Evolutionary conservation across 2,329 filamentous ascomycete species (phyloP).

Genomic region (Didymella exigua): DNA sequence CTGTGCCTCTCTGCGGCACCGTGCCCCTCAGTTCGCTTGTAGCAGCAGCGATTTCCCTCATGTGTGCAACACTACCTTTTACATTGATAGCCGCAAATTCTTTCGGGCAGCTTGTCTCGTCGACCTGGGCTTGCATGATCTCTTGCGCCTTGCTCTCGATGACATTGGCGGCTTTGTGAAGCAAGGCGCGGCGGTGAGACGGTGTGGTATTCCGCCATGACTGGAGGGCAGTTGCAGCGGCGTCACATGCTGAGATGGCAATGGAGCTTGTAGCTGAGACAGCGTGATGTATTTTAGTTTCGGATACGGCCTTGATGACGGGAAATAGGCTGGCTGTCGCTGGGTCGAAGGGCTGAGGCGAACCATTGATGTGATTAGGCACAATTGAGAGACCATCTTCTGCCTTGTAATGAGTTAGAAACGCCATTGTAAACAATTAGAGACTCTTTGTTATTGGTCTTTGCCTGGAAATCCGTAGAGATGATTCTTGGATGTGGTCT

Average conservation of each 20-base stretch:
- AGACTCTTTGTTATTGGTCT: no score
- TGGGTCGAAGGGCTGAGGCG: conserved; percentile 47
- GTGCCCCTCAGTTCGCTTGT: conserved; percentile 41
- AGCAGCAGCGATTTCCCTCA: conserved; percentile 55
- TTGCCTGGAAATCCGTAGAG: no score
- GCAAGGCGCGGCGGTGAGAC: conserved; percentile 66
- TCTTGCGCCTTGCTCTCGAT: conserved; percentile 64
- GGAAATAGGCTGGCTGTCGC: conserved; percentile 52
- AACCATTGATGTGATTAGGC: conserved; percentile 54
- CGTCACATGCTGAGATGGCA: conserved; percentile 59
- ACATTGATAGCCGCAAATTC: conserved; percentile 46
- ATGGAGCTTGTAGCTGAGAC: conserved; percentile 60
- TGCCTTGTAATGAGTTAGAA: background rate
- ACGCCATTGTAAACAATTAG: background rate
- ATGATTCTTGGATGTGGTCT: no score
- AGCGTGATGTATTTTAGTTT: conserved; percentile 59
- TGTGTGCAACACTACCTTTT: conserved; percentile 43
- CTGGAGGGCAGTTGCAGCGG: conserved; percentile 68
- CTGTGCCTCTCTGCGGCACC: conserved; percentile 51
- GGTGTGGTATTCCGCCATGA: conserved; percentile 70
- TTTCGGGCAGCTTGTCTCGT: conserved; percentile 59
- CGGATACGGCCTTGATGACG: conserved; percentile 60
- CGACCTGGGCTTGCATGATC: conserved; percentile 62
- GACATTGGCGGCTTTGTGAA: conserved; percentile 69
- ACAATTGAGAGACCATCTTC: conserved; percentile 24